Evolutionary conservation across 148 eudicot species (phyloP).

Genomic region (Amaranthus hypochondriacus): DNA sequence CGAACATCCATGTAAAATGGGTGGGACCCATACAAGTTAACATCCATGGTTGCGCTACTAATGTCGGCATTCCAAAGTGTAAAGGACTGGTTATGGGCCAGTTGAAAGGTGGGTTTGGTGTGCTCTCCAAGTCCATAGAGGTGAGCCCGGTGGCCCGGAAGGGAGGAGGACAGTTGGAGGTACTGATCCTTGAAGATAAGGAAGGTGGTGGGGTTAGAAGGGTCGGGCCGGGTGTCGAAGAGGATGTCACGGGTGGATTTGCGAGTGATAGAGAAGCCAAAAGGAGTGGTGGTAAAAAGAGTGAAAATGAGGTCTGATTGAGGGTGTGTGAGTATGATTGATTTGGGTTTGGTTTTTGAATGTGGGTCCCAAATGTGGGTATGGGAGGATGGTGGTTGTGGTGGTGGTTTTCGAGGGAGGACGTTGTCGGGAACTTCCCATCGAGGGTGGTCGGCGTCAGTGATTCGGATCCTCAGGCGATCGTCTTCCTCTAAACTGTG

Average conservation of each 20-base stretch:
- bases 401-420: conserved; percentile 22
- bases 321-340: conserved; percentile 17
- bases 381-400: conserved; percentile 7
- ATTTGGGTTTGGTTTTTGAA: too few relatives aligned
- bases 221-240: conserved; percentile 30
- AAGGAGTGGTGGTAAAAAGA: conserved; percentile 59
- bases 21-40: conserved; percentile 52
- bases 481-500: conserved; percentile 34
- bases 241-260: conserved; percentile 52
- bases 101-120: conserved; percentile 36
- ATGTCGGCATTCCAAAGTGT: conserved; percentile 52
- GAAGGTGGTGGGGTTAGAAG: conserved; percentile 19
- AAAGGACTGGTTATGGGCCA: conserved; percentile 35
- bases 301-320: conserved; percentile 61
- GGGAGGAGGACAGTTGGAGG: conserved; percentile 37
- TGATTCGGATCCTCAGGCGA: conserved; percentile 38
- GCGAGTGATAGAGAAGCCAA: conserved; percentile 57
- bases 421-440: conserved; percentile 42
- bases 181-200: conserved; percentile 44
- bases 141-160: conserved; percentile 34
- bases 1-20: conserved; percentile 54
- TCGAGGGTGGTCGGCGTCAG: conserved; percentile 34
- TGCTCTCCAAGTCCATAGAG: conserved; percentile 55
- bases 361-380: too few relatives aligned
- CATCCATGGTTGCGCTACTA: conserved; percentile 23